phyloP scores from a whole-genome alignment of 768 basidiomycete species.

The Cystofilobasidium bisporidii region DNA sequence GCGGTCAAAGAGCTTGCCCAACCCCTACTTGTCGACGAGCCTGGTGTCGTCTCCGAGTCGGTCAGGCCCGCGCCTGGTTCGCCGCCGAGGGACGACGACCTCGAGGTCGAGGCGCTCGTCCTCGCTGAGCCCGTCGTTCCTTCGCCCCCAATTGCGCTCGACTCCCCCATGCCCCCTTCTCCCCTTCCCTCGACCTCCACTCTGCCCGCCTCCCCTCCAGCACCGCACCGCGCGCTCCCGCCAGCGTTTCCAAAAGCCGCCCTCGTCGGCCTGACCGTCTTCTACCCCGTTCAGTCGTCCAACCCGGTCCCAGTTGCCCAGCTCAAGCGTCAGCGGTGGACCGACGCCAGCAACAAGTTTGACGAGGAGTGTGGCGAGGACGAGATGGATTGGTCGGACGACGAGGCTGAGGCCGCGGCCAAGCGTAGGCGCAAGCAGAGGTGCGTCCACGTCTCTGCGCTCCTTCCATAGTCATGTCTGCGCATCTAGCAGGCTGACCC shows the following conservation, averaged over 20 bases:
- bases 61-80: neutral
- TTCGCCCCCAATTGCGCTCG: neutral
- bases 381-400: conserved; percentile 27
- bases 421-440: conserved; percentile 20
- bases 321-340: conserved; percentile 23
- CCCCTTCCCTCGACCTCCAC: neutral
- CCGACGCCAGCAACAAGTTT: conserved; percentile 25
- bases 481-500: neutral
- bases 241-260: neutral
- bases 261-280: conserved; percentile 21
- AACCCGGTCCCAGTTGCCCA: conserved; percentile 16
- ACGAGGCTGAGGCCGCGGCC: conserved; percentile 23
- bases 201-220: neutral
- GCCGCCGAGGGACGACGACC: neutral
- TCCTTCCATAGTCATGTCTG: too few relatives aligned
- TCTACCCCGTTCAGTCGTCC: conserved; percentile 7
- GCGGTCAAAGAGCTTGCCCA: too few relatives aligned
- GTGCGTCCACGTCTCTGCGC: neutral
- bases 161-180: neutral
- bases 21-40: too few relatives aligned
- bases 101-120: conserved; percentile 16
- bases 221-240: conserved; percentile 1
- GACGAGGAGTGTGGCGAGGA: conserved; percentile 26
- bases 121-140: neutral
- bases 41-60: too few relatives aligned